Base-by-base conservation (phyloP, 192 early-diverging fungal genomes). In the Chytriomyces sp. region DNA sequence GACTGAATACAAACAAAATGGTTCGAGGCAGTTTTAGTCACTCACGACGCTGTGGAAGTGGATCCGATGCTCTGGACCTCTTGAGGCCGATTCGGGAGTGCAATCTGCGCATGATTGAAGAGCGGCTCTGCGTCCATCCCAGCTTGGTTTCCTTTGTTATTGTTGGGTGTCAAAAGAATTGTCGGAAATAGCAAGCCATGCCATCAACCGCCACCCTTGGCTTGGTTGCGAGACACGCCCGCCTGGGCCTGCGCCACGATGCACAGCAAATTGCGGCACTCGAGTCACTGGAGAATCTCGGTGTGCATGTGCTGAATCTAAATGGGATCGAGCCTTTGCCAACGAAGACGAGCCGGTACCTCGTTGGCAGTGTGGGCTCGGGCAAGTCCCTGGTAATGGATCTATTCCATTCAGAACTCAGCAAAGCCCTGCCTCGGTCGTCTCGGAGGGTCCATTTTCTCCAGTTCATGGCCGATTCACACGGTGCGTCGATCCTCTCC, bases 381-480 rank as follows among this genome's bases (percentile, higher is more conserved):
- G 66, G 66, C 19, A 68, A 68, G 34, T 39, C 52, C 8, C 22
- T 68, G 5, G 28, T 68, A 2, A 68, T 68, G 66, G 66, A 68
- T 36, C 14, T 30, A 32, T 68, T 68, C 44, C 14, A 53, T 33
- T 7, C n/a, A 39, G 60, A 28, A 7, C 14, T 62, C 28, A 52
- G 17, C 52, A 39, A 31, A 6, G 28, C 28, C 7, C 19, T 14
- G 17, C 22, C 30, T 28, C 26, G 53, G 8, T 19, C 22, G 8
- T 28, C 30, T 25, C n/a, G 34, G 17, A 53, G 66, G 17, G 19
- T 56, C 12, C 66, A 68, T 34, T 68, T 68, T 52, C 44, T 68
- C 33, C 36, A 54, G n/a, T 68, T 68, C 28, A 68, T 68, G 44
- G 1, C 66, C 5, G 14, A 32, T 53, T n/a, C 40, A 19, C 54